Percentiles rank a stretch among this genome's conserved stretches.
phyloP scores from a whole-genome alignment of 108 stramenopile genomes.

The Skeletonema menzelii region DNA sequence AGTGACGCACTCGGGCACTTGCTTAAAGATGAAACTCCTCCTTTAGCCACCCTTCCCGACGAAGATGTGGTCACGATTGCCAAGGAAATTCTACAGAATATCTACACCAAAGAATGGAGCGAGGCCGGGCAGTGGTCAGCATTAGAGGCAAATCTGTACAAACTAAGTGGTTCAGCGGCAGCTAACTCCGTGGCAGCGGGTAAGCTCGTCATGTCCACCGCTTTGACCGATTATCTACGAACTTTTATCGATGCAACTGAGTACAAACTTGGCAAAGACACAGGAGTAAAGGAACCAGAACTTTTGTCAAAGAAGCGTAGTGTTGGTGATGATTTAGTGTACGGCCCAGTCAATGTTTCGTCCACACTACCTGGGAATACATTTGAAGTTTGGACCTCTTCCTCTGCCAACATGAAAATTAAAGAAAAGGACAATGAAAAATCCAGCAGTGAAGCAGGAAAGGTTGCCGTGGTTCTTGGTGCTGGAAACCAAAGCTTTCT shows the following conservation, averaged over 20 bases:
- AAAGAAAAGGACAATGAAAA: background rate
- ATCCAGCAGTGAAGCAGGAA: background rate
- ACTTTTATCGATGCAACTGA: conserved; percentile 12
- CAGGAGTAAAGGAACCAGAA: background rate
- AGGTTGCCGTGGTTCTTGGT: conserved; percentile 18
- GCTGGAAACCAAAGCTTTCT: conserved; percentile 32
- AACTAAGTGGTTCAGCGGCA: background rate
- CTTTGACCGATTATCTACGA: background rate
- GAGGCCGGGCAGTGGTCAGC: conserved; percentile 2
- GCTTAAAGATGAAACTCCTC: background rate
- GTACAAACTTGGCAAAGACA: background rate
- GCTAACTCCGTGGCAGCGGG: background rate
- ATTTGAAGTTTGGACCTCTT: background rate
- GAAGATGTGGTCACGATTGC: background rate
- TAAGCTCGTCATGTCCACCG: background rate
- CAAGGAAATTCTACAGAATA: background rate
- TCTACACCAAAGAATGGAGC: conserved; percentile 4
- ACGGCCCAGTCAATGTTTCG: background rate
- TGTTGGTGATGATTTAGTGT: background rate
- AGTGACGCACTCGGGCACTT: background rate
- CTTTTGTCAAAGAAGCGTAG: background rate
- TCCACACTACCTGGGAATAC: background rate
- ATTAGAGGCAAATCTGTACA: conserved; percentile 1
- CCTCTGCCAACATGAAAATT: background rate
- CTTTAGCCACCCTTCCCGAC: background rate